These are phyloP conservation scores for Trametes cubensis DNA, from an alignment of 768 basidiomycete genomes.

Conservation along the genomic window DNA sequence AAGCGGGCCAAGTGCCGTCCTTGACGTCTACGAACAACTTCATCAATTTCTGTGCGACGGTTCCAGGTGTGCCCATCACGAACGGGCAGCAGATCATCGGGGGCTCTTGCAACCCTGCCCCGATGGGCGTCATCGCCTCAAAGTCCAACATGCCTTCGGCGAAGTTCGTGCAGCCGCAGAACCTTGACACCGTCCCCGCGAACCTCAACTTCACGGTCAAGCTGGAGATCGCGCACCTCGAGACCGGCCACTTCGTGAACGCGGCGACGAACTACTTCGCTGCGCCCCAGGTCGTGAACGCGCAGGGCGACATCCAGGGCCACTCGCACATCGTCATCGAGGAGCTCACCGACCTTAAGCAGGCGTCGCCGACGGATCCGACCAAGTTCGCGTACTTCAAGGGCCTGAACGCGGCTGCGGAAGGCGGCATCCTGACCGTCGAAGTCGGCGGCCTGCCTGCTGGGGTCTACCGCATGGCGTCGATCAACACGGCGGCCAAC, in stretches of 20 bases:
- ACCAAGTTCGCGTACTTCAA: conserved; percentile 66
- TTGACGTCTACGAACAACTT: conserved; percentile 66
- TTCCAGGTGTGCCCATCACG: conserved; percentile 43
- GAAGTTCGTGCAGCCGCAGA: conserved; percentile 56
- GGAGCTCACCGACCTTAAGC: conserved; percentile 43
- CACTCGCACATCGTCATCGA: conserved; percentile 63
- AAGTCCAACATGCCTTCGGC: conserved; percentile 53
- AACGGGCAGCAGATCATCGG: conserved; percentile 45
- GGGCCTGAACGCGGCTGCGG: conserved; percentile 50
- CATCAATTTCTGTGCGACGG: conserved; percentile 55
- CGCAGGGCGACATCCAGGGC: conserved; percentile 47
- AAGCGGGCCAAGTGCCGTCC: conserved; percentile 52
- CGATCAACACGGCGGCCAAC: conserved; percentile 52
- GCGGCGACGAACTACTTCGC: conserved; percentile 53
- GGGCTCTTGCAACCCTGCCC: conserved; percentile 66
- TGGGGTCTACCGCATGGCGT: conserved; percentile 45
- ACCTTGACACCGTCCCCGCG: conserved; percentile 47
- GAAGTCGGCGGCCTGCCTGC: conserved; percentile 48
- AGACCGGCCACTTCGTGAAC: conserved; percentile 64
- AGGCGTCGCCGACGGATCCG: conserved; percentile 51
- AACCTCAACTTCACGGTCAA: conserved; percentile 57
- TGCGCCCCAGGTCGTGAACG: conserved; percentile 56
- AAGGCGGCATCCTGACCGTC: conserved; percentile 45
- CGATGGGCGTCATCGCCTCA: conserved; percentile 62
- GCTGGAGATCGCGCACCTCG: conserved; percentile 49